Evolutionary conservation across 345 rosid species (phyloP).

Genomic region (Salix caprea): DNA sequence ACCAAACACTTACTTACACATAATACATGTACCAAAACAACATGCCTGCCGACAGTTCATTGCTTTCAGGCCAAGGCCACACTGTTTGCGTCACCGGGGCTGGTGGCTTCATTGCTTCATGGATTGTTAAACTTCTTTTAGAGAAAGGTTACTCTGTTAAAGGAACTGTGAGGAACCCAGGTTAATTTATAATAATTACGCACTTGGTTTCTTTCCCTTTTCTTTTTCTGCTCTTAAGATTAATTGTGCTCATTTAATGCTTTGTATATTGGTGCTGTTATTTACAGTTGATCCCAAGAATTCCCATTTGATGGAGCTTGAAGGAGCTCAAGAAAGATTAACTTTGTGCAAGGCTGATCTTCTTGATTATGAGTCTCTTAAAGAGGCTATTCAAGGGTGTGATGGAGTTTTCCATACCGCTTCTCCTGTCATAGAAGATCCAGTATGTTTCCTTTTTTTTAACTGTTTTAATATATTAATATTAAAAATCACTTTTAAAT

Average conservation of each 20-base stretch:
- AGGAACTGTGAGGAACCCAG: slow-evolving; percentile 91
- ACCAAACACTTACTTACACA: too few relatives aligned
- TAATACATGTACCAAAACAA: background rate
- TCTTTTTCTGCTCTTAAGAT: background rate
- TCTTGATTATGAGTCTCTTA: slow-evolving; percentile 61
- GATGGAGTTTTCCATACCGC: slow-evolving; percentile 97
- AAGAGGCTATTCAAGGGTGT: slow-evolving; percentile 68
- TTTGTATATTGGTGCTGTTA: background rate
- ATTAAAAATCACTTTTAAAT: too few relatives aligned
- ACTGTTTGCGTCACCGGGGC: slow-evolving; percentile 96
- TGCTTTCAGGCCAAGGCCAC: slow-evolving; percentile 39
- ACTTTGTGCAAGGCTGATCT: slow-evolving; percentile 69
- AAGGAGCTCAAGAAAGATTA: slow-evolving; percentile 85
- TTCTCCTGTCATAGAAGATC: slow-evolving; percentile 93
- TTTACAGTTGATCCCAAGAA: slow-evolving; percentile 76
- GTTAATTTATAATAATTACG: slow-evolving; percentile 10
- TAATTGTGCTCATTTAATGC: background rate
- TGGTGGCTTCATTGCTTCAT: slow-evolving; percentile 94
- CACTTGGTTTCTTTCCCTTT: background rate
- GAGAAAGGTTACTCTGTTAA: slow-evolving; percentile 73
- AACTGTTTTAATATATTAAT: too few relatives aligned
- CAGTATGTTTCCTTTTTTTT: slow-evolving; percentile 41
- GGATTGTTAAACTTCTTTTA: slow-evolving; percentile 83
- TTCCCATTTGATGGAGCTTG: slow-evolving; percentile 71
- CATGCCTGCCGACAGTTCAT: slow-evolving; percentile 25